These are phyloP conservation scores for Chamaecyparis obtusa DNA, from an alignment of 75 land plant species.

Conservation along the genomic window DNA sequence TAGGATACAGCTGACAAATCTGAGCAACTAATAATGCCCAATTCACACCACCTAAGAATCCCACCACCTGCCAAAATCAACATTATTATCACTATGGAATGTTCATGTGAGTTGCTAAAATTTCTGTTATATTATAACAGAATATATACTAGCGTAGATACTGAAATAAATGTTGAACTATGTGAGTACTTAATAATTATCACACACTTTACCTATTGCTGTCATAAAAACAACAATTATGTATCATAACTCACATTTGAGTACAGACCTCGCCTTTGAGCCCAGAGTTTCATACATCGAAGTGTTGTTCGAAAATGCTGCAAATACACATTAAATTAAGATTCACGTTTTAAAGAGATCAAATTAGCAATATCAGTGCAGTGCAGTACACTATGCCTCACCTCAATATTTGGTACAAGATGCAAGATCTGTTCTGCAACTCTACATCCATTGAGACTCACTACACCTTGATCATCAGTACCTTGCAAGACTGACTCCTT, in stretches of 20 bases:
- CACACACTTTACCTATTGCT: no score
- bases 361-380: neutral
- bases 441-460: constrained; percentile 52
- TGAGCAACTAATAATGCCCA: constrained; percentile 24
- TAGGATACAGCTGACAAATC: constrained; percentile 48
- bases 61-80: constrained; percentile 20
- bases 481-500: constrained; percentile 36
- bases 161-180: no score
- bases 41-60: constrained; percentile 55
- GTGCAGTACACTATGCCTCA: neutral
- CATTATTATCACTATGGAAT: neutral
- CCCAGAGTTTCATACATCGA: constrained; percentile 56
- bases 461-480: constrained; percentile 48
- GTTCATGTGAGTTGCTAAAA: no score
- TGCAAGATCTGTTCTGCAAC: constrained; percentile 51
- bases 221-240: neutral
- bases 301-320: constrained; percentile 57
- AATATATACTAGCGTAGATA: no score
- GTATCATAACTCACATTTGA: constrained; percentile 35
- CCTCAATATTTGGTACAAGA: constrained; percentile 44
- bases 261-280: constrained; percentile 53
- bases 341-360: neutral
- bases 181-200: no score
- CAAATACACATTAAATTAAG: constrained; percentile 2
- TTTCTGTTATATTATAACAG: no score